Evolutionary conservation across 2,329 filamentous ascomycete genomes (phyloP).

Genomic region (Metarhizium rileyi): DNA sequence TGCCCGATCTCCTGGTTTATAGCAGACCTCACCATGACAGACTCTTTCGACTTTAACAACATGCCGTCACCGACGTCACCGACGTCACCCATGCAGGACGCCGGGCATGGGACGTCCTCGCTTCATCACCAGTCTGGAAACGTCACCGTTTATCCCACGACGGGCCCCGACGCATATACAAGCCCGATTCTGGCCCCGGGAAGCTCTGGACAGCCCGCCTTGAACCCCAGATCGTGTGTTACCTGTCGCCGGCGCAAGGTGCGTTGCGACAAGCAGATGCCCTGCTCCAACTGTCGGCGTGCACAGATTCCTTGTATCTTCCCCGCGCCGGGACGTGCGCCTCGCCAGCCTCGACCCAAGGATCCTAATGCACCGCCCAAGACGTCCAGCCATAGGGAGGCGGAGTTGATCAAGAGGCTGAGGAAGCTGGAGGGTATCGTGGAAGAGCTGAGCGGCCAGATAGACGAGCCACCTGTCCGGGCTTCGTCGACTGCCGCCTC

Average conservation of each 20-base stretch:
- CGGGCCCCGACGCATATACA: constrained; percentile 28
- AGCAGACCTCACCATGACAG: constrained; percentile 2
- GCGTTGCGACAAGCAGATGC: constrained; percentile 69
- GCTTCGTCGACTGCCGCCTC: constrained; percentile 21
- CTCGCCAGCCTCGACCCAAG: constrained; percentile 55
- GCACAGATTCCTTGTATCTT: constrained; percentile 65
- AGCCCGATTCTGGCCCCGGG: constrained; percentile 24
- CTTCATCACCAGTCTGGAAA: constrained; percentile 18
- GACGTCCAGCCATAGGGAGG: constrained; percentile 50
- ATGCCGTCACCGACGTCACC: constrained; percentile 16
- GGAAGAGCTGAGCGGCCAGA: constrained; percentile 55
- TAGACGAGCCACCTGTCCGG: constrained; percentile 37
- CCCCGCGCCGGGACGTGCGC: constrained; percentile 63
- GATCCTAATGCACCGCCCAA: constrained; percentile 53
- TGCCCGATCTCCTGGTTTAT: not conserved
- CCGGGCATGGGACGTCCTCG: constrained; percentile 7
- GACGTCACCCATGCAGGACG: constrained; percentile 12
- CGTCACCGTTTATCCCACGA: constrained; percentile 30
- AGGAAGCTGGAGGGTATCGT: constrained; percentile 69
- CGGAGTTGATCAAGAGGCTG: constrained; percentile 62
- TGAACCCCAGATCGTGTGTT: constrained; percentile 41
- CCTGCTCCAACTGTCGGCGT: constrained; percentile 65
- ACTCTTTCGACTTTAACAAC: constrained; percentile 16
- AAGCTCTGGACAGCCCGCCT: constrained; percentile 21
- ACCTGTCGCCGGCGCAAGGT: constrained; percentile 53